phyloP scores from a whole-genome alignment of 1,139 yeast species.

The Pichia sp. region DNA sequence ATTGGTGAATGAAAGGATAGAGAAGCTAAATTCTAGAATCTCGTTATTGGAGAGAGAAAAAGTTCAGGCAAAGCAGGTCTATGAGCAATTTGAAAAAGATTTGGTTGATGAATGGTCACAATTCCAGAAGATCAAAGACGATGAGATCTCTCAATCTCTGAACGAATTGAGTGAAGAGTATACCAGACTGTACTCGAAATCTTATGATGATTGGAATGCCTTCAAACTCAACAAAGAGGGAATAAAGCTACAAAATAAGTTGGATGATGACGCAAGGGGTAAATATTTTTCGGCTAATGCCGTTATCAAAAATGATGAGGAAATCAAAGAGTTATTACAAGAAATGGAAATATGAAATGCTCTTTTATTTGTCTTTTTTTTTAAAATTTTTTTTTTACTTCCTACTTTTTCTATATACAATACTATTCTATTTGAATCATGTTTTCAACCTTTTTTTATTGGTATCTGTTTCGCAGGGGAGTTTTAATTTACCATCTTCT shows the following conservation, averaged over 20 bases:
- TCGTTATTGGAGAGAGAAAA: constrained; percentile 28
- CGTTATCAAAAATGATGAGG: constrained; percentile 26
- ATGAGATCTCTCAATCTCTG: constrained; percentile 70
- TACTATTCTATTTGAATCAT: background rate
- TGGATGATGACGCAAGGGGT: constrained; percentile 2
- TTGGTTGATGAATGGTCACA: constrained; percentile 69
- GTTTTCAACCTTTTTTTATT: constrained; percentile 3
- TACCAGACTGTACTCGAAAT: constrained; percentile 66
- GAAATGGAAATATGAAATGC: background rate
- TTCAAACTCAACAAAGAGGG: constrained; percentile 26
- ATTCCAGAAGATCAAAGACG: constrained; percentile 76
- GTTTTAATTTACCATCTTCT: constrained; percentile 18
- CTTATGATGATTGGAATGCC: constrained; percentile 67
- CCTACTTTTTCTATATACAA: background rate
- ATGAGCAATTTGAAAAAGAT: constrained; percentile 64
- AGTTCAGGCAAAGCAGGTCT: constrained; percentile 32
- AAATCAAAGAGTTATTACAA: constrained; percentile 16
- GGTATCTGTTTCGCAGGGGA: background rate
- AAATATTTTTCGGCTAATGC: constrained; percentile 25
- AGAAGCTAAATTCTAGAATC: constrained; percentile 28
- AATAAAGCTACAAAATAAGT: constrained; percentile 4
- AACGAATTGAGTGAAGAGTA: constrained; percentile 70
- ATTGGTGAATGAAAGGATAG: constrained; percentile 60
- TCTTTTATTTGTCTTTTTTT: background rate
- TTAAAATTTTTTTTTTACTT: background rate